These are phyloP conservation scores for Hyparrhenia diplandra DNA, from an alignment of 176 grass and related monocot species.

Conservation along the genomic window DNA sequence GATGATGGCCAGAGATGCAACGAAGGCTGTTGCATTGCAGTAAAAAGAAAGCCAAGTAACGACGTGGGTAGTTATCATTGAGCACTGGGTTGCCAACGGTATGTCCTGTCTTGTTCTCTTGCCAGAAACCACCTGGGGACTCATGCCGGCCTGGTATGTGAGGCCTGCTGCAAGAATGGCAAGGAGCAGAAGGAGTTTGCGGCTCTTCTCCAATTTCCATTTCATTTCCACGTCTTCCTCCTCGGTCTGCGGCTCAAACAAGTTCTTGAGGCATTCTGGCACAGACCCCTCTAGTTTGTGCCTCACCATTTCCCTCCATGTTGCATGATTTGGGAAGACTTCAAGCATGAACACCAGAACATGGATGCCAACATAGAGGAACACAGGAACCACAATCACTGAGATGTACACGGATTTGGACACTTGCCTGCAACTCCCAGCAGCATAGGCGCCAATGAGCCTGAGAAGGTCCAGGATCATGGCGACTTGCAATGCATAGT, in stretches of 20 bases:
- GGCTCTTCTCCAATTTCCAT: slow-evolving; percentile 11
- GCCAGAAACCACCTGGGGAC: slow-evolving; percentile 47
- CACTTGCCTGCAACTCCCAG: slow-evolving; percentile 28
- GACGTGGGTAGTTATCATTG: slow-evolving; percentile 27
- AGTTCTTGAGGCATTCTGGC: neutral
- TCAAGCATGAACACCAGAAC: slow-evolving; percentile 32
- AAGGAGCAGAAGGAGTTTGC: slow-evolving; percentile 42
- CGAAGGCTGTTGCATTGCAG: slow-evolving; percentile 37
- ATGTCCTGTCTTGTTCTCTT: neutral
- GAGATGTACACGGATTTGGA: slow-evolving; percentile 42
- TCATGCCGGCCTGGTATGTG: slow-evolving; percentile 47
- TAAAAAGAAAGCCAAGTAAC: slow-evolving; percentile 42
- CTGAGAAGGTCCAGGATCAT: slow-evolving; percentile 48
- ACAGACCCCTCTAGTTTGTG: too few relatives aligned
- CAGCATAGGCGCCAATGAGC: slow-evolving; percentile 41
- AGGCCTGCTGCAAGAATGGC: slow-evolving; percentile 28
- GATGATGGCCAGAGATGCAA: slow-evolving; percentile 39
- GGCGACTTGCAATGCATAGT: slow-evolving; percentile 33
- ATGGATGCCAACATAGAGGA: slow-evolving; percentile 33
- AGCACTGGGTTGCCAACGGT: slow-evolving; percentile 29
- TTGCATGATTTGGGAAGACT: neutral
- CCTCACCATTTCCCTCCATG: too few relatives aligned
- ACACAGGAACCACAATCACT: slow-evolving; percentile 20
- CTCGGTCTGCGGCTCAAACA: neutral
- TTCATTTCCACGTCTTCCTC: neutral